These are phyloP conservation scores for Graphilbum sp. DNA, from an alignment of 2,329 filamentous ascomycete genomes.

Conservation along the genomic window DNA sequence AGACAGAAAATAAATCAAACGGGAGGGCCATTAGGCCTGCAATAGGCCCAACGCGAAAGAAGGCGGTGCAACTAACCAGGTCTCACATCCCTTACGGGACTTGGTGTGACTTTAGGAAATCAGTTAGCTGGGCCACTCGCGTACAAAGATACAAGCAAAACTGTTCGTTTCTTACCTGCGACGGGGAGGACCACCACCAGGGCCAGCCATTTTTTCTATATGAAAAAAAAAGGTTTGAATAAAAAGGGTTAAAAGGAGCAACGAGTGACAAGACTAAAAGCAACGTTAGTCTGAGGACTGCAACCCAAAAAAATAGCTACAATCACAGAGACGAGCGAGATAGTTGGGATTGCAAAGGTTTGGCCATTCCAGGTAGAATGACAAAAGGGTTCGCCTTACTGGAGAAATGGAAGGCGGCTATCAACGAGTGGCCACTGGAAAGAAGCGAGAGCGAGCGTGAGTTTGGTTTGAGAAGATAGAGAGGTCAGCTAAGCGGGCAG, in stretches of 20 bases:
- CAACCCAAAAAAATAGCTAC: too few relatives aligned
- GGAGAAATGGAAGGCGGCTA: too few relatives aligned
- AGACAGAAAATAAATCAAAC: slow-evolving; percentile 3
- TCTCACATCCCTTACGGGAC: slow-evolving; percentile 95
- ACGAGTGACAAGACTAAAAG: slow-evolving; percentile 5
- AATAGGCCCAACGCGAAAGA: too few relatives aligned
- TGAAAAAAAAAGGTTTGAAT: slow-evolving; percentile 6
- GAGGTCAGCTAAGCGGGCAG: too few relatives aligned
- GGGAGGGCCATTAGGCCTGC: slow-evolving; percentile 1
- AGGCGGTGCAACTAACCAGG: slow-evolving; percentile 35
- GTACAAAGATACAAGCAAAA: background rate
- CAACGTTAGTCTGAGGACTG: background rate
- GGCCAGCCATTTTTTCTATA: slow-evolving; percentile 81
- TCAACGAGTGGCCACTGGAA: too few relatives aligned
- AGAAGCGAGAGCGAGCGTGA: too few relatives aligned
- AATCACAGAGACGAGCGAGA: too few relatives aligned
- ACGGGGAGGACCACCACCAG: slow-evolving; percentile 81
- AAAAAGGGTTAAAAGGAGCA: slow-evolving; percentile 15
- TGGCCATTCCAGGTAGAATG: too few relatives aligned
- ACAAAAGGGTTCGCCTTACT: too few relatives aligned
- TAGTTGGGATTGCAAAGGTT: too few relatives aligned
- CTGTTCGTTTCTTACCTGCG: slow-evolving; percentile 38
- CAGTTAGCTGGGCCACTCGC: too few relatives aligned
- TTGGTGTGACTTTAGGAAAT: slow-evolving; percentile 67
- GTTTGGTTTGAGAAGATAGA: too few relatives aligned